Evolutionary conservation across 768 basidiomycete species (phyloP).

Genomic region (Boletus eberwhitei): DNA sequence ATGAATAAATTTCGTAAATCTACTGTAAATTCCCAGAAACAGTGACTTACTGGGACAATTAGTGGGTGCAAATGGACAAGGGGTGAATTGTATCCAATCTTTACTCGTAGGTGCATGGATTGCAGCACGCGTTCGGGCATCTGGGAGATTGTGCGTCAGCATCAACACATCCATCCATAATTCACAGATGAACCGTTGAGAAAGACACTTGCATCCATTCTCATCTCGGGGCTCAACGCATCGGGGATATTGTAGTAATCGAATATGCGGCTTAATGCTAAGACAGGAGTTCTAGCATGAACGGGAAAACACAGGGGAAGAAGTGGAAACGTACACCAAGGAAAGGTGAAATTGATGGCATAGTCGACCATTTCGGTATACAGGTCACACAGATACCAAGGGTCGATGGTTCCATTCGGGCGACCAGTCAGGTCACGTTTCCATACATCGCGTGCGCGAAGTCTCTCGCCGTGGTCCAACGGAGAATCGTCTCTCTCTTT

Average conservation of each 20-base stretch:
- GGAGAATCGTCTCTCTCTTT: neutral
- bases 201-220: neutral
- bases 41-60: no score
- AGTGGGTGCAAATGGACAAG: no score
- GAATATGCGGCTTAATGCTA: no score
- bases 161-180: neutral
- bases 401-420: slow-evolving; percentile 55
- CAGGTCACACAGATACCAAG: slow-evolving; percentile 60
- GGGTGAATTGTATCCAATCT: no score
- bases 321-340: slow-evolving; percentile 40
- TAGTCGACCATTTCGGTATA: slow-evolving; percentile 65
- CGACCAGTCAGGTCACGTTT: slow-evolving; percentile 51
- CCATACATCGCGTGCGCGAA: slow-evolving; percentile 22
- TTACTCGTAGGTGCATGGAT: no score
- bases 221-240: neutral
- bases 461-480: slow-evolving; percentile 20
- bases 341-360: slow-evolving; percentile 66
- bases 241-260: slow-evolving; percentile 44
- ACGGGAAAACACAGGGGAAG: no score
- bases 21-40: neutral
- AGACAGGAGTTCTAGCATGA: neutral
- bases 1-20: neutral
- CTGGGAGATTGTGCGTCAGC: no score
- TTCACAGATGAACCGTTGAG: neutral
- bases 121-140: no score